A percentile compares a stretch with the other conserved stretches of the same genome.
Conservation (phyloP, 2,329 filamentous ascomycete genomes). For the Penicillium sp. region DNA sequence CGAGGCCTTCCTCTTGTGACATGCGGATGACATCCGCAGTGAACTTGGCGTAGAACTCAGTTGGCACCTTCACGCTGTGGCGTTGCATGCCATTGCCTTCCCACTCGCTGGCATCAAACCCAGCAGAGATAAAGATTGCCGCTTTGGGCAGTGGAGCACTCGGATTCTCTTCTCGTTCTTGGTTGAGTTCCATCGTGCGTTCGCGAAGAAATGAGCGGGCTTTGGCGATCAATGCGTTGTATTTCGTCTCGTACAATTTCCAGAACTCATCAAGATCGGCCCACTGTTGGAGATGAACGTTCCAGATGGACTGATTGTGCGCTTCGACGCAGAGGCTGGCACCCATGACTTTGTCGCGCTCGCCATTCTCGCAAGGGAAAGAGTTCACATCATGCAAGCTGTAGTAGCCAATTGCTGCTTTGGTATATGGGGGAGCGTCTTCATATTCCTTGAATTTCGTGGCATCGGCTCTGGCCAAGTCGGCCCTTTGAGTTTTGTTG, state of each 20-base stretch:
- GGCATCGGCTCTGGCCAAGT: not conserved
- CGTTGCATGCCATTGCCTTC: conserved; percentile 91
- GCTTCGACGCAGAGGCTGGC: conserved; percentile 93
- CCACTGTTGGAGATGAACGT: conserved; percentile 89
- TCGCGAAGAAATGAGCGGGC: conserved; percentile 71
- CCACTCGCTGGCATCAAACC: conserved; percentile 96
- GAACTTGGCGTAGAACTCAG: conserved; percentile 91
- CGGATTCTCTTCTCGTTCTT: conserved; percentile 53
- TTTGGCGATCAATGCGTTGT: conserved; percentile 75
- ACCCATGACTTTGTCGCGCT: conserved; percentile 87
- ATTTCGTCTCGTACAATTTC: conserved; percentile 78
- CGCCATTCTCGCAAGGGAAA: conserved; percentile 93
- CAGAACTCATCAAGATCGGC: conserved; percentile 73
- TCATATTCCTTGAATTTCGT: conserved; percentile 1
- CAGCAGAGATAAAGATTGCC: conserved; percentile 91
- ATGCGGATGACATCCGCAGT: conserved; percentile 81
- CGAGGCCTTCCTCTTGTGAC: conserved; percentile 73
- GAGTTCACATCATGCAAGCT: conserved; percentile 98
- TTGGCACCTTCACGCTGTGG: conserved; percentile 93
- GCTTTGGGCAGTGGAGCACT: conserved; percentile 67
- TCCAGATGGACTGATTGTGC: conserved; percentile 93
- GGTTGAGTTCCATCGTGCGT: conserved; percentile 66
- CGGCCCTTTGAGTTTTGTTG: conserved; percentile 60
- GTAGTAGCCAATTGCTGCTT: conserved; percentile 89
- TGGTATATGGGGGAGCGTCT: conserved; percentile 68